Evolutionary conservation across 1,284 basidiomycete species (phyloP).

Genomic region (Exobasidium rhododendri): DNA sequence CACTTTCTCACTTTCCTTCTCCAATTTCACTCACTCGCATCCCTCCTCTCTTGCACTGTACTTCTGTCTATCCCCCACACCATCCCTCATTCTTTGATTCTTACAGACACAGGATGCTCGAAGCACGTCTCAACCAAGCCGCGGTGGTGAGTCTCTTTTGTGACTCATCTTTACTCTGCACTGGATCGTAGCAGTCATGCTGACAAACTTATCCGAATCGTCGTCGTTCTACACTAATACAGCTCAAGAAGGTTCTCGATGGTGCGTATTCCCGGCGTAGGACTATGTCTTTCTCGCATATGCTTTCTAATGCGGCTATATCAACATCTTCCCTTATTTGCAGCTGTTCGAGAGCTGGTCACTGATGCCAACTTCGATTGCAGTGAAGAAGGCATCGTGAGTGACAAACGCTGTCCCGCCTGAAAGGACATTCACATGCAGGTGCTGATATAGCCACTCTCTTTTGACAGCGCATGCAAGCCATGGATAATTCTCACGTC

Average conservation of each 20-base stretch:
- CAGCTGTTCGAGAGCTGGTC: slow-evolving; percentile 93
- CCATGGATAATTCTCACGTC: slow-evolving; percentile 99
- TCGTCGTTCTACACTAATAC: slow-evolving; percentile 8
- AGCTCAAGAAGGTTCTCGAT: slow-evolving; percentile 51
- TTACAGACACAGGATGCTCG: slow-evolving; percentile 32
- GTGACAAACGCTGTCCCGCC: too few relatives aligned
- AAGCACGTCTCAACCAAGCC: slow-evolving; percentile 44
- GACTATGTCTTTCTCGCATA: background rate
- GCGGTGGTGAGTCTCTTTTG: slow-evolving; percentile 29
- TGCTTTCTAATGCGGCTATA: background rate
- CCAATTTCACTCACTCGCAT: background rate
- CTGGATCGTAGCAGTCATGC: background rate
- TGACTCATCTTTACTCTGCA: background rate
- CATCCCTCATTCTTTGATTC: background rate
- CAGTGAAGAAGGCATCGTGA: slow-evolving; percentile 83
- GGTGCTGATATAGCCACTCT: background rate
- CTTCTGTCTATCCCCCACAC: background rate
- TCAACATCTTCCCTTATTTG: background rate
- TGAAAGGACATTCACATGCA: background rate
- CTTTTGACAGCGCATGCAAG: slow-evolving; percentile 63
- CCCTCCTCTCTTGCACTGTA: background rate
- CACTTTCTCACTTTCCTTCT: background rate
- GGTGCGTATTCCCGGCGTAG: slow-evolving; percentile 17
- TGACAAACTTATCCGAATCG: background rate
- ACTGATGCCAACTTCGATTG: slow-evolving; percentile 98